Conservation (phyloP, 345 rosid genomes). For the Combretum micranthum region DNA sequence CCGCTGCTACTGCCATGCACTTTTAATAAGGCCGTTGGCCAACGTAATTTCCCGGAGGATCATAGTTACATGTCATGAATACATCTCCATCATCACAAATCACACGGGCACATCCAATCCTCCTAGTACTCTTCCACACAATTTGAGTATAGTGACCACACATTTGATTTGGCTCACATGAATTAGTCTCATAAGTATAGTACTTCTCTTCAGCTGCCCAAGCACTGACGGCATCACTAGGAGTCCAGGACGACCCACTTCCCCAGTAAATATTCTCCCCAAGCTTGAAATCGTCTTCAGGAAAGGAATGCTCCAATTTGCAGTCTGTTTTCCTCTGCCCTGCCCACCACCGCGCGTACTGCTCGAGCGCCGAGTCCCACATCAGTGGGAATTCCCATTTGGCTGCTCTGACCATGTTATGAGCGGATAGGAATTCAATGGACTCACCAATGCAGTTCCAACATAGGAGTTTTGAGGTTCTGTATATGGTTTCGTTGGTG, state of each 20-base stretch:
- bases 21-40: constrained; percentile 11
- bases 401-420: constrained; percentile 53
- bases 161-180: constrained; percentile 3
- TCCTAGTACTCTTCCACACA: constrained; percentile 6
- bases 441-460: constrained; percentile 71
- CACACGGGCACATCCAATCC: constrained; percentile 9
- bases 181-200: constrained; percentile 3
- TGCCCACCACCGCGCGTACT: constrained; percentile 67
- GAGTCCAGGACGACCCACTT: constrained; percentile 4
- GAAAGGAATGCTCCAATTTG: constrained; percentile 54
- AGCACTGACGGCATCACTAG: neutral
- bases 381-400: constrained; percentile 57
- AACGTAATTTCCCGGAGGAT: constrained; percentile 12
- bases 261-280: constrained; percentile 65
- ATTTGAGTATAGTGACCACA: constrained; percentile 14
- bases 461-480: constrained; percentile 51
- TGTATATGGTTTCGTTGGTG: constrained; percentile 38
- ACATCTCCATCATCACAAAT: constrained; percentile 9
- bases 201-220: constrained; percentile 13
- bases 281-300: constrained; percentile 45
- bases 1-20: neutral
- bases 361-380: constrained; percentile 70
- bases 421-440: constrained; percentile 50
- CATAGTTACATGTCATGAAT: constrained; percentile 12
- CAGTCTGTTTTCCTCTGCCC: constrained; percentile 52